Evolutionary conservation across 805 yeast genomes (phyloP).

Genomic region (Candida wancherniae): DNA sequence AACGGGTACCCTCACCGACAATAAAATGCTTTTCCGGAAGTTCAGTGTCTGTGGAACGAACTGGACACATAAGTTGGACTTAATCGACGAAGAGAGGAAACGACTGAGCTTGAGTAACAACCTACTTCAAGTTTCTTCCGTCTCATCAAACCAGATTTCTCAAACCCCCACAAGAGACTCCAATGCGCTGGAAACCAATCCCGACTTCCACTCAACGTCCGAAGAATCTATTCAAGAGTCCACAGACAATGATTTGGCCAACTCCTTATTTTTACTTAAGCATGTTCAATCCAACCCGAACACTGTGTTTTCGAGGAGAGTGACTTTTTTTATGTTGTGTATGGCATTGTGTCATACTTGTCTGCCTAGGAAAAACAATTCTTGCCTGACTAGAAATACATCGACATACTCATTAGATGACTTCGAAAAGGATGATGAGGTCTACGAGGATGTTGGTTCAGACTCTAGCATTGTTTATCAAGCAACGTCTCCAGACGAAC

Average conservation of each 20-base stretch:
- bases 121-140: slow-evolving; percentile 2
- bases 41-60: slow-evolving; percentile 83
- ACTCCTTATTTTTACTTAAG: slow-evolving; percentile 59
- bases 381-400: slow-evolving; percentile 4
- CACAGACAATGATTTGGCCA: slow-evolving; percentile 27
- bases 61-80: slow-evolving; percentile 77
- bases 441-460: slow-evolving; percentile 7
- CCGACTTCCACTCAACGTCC: slow-evolving; percentile 28
- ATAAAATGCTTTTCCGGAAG: slow-evolving; percentile 87
- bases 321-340: slow-evolving; percentile 72
- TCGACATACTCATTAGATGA: slow-evolving; percentile 20
- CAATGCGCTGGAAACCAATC: slow-evolving; percentile 3
- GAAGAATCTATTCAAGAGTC: slow-evolving; percentile 29
- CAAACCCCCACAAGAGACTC: neutral
- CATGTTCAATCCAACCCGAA: slow-evolving; percentile 72
- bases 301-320: slow-evolving; percentile 62
- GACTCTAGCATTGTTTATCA: slow-evolving; percentile 69
- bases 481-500: slow-evolving; percentile 94
- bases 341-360: slow-evolving; percentile 90
- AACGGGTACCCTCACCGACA: slow-evolving; percentile 96
- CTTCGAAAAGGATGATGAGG: slow-evolving; percentile 9
- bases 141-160: neutral
- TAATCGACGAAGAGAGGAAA: slow-evolving; percentile 27
- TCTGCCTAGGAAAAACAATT: slow-evolving; percentile 54
- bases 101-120: slow-evolving; percentile 4